These are phyloP conservation scores for Erysimum pusillum DNA, from an alignment of 441 rosid species.

Conservation along the genomic window DNA sequence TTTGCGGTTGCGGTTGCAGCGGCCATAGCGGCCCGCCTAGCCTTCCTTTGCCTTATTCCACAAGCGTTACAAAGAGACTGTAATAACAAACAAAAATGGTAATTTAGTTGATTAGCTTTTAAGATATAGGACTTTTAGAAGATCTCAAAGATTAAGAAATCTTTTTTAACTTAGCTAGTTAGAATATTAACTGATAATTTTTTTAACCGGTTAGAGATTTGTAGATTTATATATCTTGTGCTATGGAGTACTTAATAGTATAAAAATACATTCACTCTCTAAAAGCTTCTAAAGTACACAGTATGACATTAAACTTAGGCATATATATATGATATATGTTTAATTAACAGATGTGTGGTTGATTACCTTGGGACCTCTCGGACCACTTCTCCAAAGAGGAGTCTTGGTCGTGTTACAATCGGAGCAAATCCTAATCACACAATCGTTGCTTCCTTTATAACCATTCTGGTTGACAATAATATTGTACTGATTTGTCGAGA, in stretches of 20 bases:
- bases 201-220: not conserved
- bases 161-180: not conserved
- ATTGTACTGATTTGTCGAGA: constrained; percentile 44
- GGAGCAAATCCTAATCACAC: constrained; percentile 81
- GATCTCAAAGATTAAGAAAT: not conserved
- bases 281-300: not conserved
- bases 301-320: constrained; percentile 5
- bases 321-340: not conserved
- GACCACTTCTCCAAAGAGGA: constrained; percentile 97
- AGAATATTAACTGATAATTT: not conserved
- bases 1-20: constrained; percentile 52
- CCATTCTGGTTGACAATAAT: constrained; percentile 26
- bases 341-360: constrained; percentile 2
- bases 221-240: not conserved
- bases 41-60: constrained; percentile 92
- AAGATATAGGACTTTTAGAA: not conserved
- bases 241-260: constrained; percentile 5
- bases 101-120: not conserved
- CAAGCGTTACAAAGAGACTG: constrained; percentile 96
- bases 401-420: constrained; percentile 93
- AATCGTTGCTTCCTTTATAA: constrained; percentile 44
- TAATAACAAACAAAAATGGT: not conserved
- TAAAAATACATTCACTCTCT: not conserved
- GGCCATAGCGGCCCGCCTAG: constrained; percentile 74
- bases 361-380: constrained; percentile 88